Evolutionary conservation across 2,329 filamentous ascomycete genomes (phyloP), one percentile per base, ranked within the genome.

Genomic region (Talaromyces sp.): DNA sequence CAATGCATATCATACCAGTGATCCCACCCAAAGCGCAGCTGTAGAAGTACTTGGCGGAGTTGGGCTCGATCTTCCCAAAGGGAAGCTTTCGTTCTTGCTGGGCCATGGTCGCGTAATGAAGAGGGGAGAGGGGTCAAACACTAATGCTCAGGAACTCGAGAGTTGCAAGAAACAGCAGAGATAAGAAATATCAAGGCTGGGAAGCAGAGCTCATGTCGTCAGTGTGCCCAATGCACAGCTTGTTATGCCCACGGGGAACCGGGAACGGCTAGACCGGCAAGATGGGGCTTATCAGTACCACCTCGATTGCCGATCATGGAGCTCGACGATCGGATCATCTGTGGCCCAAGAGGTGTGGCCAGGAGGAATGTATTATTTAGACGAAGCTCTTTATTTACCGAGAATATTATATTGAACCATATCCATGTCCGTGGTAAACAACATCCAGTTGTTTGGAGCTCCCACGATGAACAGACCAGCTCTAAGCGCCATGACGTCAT

Each of bases 1-100:
- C 10, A n/a, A 8, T 19, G 22, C 49, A 65, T 9, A 17, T 4
- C 46, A 48, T 65, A 74, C 71, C 71, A 42, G 71, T 60, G 49
- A 95, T 75, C 42, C 91, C 91, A 51, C 91, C 91, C 56, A 94
- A 76, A 1, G 87, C 91, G 72, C 90, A 95, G 30, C 90, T 89
- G 24, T 86, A 87, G 75, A 94, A 96, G 77, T 90, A 96, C 60
- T 87, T 87, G 48, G 80, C 76, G 17, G 88, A 89, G 75, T 89
- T 94, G 43, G 93, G 81, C 77, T 94, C 87, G 61, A 95, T 91
- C 63, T 84, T 74, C 57, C 72, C 72, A 62, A 74, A 65, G 20
- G 72, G 71, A 61, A 70, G 66, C 50, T 62, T 69, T 41, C 62
- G 65, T 42, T 73, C 70, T 51, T 67, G 59, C 24, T 42, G 48